These are phyloP conservation scores for Triticum monococcum DNA, from an alignment of 176 grass and related monocot species.

Conservation along the genomic window DNA sequence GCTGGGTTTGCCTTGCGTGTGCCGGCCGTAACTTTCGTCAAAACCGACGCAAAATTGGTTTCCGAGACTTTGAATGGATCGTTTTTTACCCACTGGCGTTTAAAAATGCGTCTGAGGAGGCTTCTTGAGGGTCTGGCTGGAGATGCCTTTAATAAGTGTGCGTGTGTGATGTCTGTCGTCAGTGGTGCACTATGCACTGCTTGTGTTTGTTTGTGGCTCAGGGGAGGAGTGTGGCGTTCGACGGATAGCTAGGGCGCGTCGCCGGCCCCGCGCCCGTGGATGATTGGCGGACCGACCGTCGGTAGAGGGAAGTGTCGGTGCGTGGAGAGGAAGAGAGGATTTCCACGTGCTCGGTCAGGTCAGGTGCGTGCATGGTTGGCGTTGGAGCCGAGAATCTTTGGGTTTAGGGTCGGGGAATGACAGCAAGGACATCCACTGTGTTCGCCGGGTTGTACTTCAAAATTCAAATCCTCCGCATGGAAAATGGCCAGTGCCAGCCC, in stretches of 20 bases:
- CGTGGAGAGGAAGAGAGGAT: background rate
- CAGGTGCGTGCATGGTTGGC: constrained; percentile 17
- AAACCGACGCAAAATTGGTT: too few relatives aligned
- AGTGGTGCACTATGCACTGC: background rate
- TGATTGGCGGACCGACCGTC: background rate
- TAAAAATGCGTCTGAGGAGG: too few relatives aligned
- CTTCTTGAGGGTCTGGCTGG: too few relatives aligned
- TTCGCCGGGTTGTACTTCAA: background rate
- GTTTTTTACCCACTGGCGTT: too few relatives aligned
- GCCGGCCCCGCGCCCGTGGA: background rate
- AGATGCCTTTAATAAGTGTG: too few relatives aligned
- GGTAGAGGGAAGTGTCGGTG: constrained; percentile 31
- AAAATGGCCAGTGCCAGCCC: background rate
- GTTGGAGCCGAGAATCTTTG: constrained; percentile 4
- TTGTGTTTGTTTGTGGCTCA: background rate
- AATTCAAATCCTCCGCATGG: background rate
- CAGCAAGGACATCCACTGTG: background rate
- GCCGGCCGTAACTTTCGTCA: too few relatives aligned
- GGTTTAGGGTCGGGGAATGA: constrained; percentile 2
- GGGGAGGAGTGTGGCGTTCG: background rate
- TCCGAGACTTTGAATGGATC: too few relatives aligned
- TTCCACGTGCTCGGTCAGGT: constrained; percentile 13
- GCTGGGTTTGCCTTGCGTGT: too few relatives aligned
- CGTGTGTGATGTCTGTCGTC: background rate
- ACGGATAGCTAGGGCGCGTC: background rate